Base-by-base conservation (phyloP, 768 basidiomycete genomes). In the Tricholoma furcatifolium region DNA sequence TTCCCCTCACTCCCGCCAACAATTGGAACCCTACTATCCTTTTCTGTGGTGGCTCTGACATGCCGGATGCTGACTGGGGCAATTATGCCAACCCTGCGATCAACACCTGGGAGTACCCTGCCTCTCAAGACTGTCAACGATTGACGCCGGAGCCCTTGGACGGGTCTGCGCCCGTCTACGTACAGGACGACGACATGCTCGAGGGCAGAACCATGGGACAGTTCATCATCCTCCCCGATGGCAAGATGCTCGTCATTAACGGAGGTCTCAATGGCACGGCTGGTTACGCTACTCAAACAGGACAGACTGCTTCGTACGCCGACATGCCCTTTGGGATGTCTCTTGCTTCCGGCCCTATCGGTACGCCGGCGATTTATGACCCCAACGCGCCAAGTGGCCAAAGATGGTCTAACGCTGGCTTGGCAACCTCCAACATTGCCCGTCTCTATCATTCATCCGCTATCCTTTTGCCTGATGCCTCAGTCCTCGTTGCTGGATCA, bases 141-240 rank as follows among this genome's bases (percentile, higher is more conserved):
- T 87, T 98, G 63, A 92, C 88, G 0, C 94, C 96, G 0, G 93
- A 96, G 63, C 91, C 91, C 43, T 65, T 65, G 1, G 86, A 87
- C 48, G 87, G 87, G 2, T 83, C 85, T 3, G 43, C 74, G 1
- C 76, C 84, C 0, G 67, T 55, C 0, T 91, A 90, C 63, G 69
- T 74, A 6, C 76, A 87, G 61, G 92, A 93, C 53, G 93, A 95
- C 57, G 67, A 83, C 55, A 83, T 94, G 78, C 74, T 82, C 8
- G 78, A 84, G 53, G 81, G 83, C 0, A 81, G 93, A 20, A 91
- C 90, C 18, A 98, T 98, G 94, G 93, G 94, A 6, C 90, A 93
- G 64, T 93, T 96, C 65, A 85, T 95, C 67, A 76, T 80, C 36
- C 84, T 97, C 7, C 84, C 93, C 0, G 82, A 91, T 48, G 87